These are phyloP conservation scores for Starmerella davenportii DNA, from an alignment of 805 yeast species.

Conservation along the genomic window DNA sequence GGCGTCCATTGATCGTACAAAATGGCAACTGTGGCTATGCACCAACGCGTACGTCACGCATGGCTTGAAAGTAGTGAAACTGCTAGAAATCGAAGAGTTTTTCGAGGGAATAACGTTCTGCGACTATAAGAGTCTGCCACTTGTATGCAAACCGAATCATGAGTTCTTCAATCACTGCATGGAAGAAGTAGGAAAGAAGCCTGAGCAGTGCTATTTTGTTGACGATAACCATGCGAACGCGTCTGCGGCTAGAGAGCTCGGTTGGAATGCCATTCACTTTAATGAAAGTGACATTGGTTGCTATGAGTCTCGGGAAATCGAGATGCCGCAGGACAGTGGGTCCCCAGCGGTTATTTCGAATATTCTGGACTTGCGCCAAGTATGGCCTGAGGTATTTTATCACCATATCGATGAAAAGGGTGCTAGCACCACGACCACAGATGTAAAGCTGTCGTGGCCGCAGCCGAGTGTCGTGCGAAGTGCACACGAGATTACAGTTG, in stretches of 20 bases:
- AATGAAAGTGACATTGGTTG: constrained; percentile 40
- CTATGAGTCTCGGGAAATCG: constrained; percentile 32
- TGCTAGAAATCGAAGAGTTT: constrained; percentile 77
- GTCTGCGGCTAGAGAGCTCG: constrained; percentile 49
- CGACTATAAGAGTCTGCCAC: constrained; percentile 47
- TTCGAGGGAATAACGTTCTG: constrained; percentile 91
- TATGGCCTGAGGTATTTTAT: constrained; percentile 34
- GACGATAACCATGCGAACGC: constrained; percentile 79
- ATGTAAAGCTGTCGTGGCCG: no score
- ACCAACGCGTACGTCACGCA: constrained; percentile 91
- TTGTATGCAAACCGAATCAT: constrained; percentile 80
- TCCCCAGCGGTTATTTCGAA: constrained; percentile 39
- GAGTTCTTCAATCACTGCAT: constrained; percentile 42
- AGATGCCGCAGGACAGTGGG: constrained; percentile 21
- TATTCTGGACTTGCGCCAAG: constrained; percentile 37
- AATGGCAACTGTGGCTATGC: constrained; percentile 71
- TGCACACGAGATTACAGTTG: no score
- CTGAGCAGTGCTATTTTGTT: constrained; percentile 40
- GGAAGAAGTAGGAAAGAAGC: constrained; percentile 39
- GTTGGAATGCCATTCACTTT: constrained; percentile 57
- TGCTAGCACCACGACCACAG: no score
- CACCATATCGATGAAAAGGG: neutral
- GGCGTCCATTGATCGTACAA: constrained; percentile 26
- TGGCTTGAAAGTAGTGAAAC: constrained; percentile 58
- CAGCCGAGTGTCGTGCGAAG: no score